Evolutionary conservation across 2,329 filamentous ascomycete genomes (phyloP).

Genomic region (Aspergillus sp.): DNA sequence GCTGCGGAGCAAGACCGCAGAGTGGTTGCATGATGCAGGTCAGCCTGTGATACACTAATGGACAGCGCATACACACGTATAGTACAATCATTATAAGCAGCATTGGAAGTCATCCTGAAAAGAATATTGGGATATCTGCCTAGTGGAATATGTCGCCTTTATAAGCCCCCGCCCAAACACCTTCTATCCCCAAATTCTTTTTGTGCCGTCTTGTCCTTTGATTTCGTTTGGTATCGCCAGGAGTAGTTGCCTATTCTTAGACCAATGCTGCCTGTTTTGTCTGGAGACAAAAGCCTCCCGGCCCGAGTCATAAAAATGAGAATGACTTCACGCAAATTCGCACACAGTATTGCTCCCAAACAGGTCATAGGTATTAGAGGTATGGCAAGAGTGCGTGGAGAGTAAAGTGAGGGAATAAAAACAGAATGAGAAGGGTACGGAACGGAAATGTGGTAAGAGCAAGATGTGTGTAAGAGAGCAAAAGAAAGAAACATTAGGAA

Average conservation of each 20-base stretch:
- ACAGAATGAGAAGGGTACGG: conserved; percentile 8
- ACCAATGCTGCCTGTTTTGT: background rate
- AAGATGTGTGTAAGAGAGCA: conserved; percentile 1
- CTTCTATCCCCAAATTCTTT: conserved; percentile 10
- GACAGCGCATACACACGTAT: conserved; percentile 1
- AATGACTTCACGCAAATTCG: conserved; percentile 1
- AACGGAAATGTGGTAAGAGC: conserved; percentile 21
- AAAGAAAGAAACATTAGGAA: conserved; percentile 11
- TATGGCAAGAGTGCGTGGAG: conserved; percentile 9
- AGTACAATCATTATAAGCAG: background rate
- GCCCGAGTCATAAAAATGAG: background rate
- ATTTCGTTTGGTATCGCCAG: background rate
- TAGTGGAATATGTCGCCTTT: conserved; percentile 8
- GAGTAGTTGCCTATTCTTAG: background rate
- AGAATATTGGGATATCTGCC: conserved; percentile 16
- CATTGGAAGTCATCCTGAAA: conserved; percentile 4
- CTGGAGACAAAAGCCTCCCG: background rate
- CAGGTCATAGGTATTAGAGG: conserved; percentile 24
- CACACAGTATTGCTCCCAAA: conserved; percentile 12
- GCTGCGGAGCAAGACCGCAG: background rate
- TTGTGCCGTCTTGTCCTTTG: background rate
- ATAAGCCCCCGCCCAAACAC: conserved; percentile 12
- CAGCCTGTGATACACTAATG: background rate
- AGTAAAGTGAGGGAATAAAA: conserved; percentile 13
- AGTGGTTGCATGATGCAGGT: conserved; percentile 1